A percentile compares a stretch with the other conserved stretches of the same genome.
These are phyloP conservation scores for Casuarina equisetifolia DNA, from an alignment of 306 rosid species.

Conservation along the genomic window DNA sequence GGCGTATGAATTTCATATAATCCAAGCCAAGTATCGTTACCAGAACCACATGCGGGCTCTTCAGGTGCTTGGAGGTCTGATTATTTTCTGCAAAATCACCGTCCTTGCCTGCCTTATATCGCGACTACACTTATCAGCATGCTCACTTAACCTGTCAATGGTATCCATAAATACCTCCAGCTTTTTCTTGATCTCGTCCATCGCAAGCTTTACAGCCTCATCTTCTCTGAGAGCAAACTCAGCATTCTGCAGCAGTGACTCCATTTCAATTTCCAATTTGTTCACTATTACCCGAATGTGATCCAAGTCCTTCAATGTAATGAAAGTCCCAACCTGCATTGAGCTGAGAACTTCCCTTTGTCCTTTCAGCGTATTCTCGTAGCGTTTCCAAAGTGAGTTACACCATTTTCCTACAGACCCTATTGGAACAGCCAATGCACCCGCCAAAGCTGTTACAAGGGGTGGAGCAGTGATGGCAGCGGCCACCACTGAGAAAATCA, in stretches of 20 bases:
- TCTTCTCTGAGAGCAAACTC: constrained; percentile 71
- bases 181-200: constrained; percentile 81
- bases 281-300: constrained; percentile 47
- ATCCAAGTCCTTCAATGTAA: constrained; percentile 63
- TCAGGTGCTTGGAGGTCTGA: constrained; percentile 36
- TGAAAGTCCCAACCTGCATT: constrained; percentile 48
- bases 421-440: constrained; percentile 71
- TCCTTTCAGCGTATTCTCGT: constrained; percentile 48
- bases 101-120: constrained; percentile 67
- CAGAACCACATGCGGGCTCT: constrained; percentile 28
- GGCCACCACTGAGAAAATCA: constrained; percentile 87
- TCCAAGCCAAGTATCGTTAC: neutral
- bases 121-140: constrained; percentile 61
- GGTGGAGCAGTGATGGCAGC: constrained; percentile 88
- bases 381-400: constrained; percentile 59
- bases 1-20: neutral
- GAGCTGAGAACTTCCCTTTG: constrained; percentile 58
- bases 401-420: constrained; percentile 95
- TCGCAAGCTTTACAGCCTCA: constrained; percentile 62
- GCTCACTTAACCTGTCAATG: constrained; percentile 58
- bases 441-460: constrained; percentile 64
- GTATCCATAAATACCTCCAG: constrained; percentile 52
- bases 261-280: constrained; percentile 53
- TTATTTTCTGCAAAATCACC: constrained; percentile 61
- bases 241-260: constrained; percentile 49